Evolutionary conservation across 108 stramenopile species (phyloP), one percentile per base, ranked within the genome.

Genomic region (Fragilariopsis cylindrus): DNA sequence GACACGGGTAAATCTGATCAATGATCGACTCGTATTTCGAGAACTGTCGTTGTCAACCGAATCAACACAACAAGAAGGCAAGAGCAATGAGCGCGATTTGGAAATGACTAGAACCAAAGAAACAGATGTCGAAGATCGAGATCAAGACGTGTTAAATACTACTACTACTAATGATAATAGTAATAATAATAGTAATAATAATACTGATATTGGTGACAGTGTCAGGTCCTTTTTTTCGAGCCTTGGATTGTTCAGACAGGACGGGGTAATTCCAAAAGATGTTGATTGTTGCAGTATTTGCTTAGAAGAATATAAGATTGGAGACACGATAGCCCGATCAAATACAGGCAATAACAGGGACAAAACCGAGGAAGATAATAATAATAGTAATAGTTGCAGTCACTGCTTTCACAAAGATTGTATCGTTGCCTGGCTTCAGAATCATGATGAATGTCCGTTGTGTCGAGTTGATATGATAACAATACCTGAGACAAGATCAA

Each of bases 341-440:
- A 60, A 60, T 12, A 60, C 39, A 16, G 41, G 41, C 21, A 9
- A 0, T 60, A 7, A 6, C 19, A 30, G 58, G 3, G 21, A 60
- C 19, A 30, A 60, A 12, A 60, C 58, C 30, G 30, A 30, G 30
- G 30, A 30, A 30, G 30, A 30, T 30, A 30, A 30, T 30, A 30
- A 30, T 30, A 30, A 30, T 30, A 21, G 6, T 6, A 11, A 39
- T 40, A 13, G 13, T 5, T 86, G 85, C 69, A 57, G 48, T 39
- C 85, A 86, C 66, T 71, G 73, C 40, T 86, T 80, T 75, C 86
- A 87, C 62, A 58, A 76, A 5, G 81, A 76, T 13, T 87, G 86
- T 42, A 79, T 87, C 5, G 40, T 54, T 21, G 80, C 82, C 18
- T 87, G 86, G 86, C 68, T 87, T 7, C 43, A 60, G 9, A 56